These are phyloP conservation scores for Globisporangium perplexum DNA, from an alignment of 352 stramenopile genomes.

Conservation along the genomic window DNA sequence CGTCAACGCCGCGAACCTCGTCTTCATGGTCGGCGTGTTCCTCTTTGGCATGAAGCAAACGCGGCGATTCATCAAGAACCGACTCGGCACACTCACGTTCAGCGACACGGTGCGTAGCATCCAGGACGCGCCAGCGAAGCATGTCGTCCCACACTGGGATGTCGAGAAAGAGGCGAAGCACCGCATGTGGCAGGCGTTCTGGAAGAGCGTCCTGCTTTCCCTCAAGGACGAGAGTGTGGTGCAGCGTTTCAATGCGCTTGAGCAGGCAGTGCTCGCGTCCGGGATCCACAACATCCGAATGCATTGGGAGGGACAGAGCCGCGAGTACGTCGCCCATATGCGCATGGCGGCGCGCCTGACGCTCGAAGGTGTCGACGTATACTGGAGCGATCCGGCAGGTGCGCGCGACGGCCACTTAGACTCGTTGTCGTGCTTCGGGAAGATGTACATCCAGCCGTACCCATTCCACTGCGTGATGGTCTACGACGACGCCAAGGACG, in stretches of 20 bases:
- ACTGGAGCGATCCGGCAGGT: slow-evolving; percentile 24
- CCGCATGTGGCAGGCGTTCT: slow-evolving; percentile 50
- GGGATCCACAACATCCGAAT: slow-evolving; percentile 27
- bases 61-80: not conserved
- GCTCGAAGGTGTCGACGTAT: slow-evolving; percentile 47
- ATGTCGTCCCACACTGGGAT: slow-evolving; percentile 28
- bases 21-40: slow-evolving; percentile 30
- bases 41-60: slow-evolving; percentile 29
- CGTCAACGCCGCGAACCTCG: slow-evolving; percentile 35
- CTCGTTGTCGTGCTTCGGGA: slow-evolving; percentile 35
- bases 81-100: no score
- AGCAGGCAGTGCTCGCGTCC: slow-evolving; percentile 23
- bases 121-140: no score
- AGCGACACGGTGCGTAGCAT: no score
- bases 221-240: slow-evolving; percentile 17
- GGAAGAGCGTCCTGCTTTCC: slow-evolving; percentile 26
- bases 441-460: slow-evolving; percentile 42
- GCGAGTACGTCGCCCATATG: slow-evolving; percentile 22
- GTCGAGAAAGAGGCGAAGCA: slow-evolving; percentile 40
- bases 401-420: slow-evolving; percentile 28
- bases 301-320: slow-evolving; percentile 29
- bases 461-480: slow-evolving; percentile 48
- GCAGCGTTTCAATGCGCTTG: slow-evolving; percentile 22
- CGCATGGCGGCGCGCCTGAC: slow-evolving; percentile 15
- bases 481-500: slow-evolving; percentile 42